These are phyloP conservation scores for Pleurotus pulmonarius DNA, from an alignment of 768 basidiomycete genomes.

Conservation along the genomic window DNA sequence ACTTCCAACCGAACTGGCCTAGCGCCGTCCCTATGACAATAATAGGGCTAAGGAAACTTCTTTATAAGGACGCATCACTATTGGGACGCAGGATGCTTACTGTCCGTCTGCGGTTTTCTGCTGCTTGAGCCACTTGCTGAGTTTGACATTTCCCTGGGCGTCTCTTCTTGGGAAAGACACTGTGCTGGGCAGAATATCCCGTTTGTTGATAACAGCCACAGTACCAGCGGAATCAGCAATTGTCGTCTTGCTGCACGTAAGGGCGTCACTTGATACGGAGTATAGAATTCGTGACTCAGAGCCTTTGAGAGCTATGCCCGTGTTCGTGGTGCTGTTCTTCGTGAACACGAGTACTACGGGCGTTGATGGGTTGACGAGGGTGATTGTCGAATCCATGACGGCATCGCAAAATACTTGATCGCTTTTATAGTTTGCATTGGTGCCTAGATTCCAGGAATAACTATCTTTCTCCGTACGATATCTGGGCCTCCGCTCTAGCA, in stretches of 20 bases:
- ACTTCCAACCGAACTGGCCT: neutral
- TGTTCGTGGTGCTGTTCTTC: neutral
- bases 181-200: neutral
- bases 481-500: too few relatives aligned
- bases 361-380: neutral
- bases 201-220: neutral
- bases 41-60: neutral
- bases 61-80: too few relatives aligned
- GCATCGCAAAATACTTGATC: too few relatives aligned
- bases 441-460: too few relatives aligned
- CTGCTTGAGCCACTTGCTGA: neutral
- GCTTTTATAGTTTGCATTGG: too few relatives aligned
- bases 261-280: neutral
- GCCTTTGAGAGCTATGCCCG: neutral
- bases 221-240: neutral
- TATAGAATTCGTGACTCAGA: neutral
- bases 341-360: neutral
- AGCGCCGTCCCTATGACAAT: neutral
- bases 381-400: neutral
- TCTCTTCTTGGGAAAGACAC: neutral
- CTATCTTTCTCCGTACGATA: too few relatives aligned
- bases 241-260: neutral
- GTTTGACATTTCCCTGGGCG: neutral
- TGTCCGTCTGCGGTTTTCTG: neutral
- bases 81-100: too few relatives aligned